Conservation (phyloP, 129 eudicot species). For the Oenanthe sinensis region DNA sequence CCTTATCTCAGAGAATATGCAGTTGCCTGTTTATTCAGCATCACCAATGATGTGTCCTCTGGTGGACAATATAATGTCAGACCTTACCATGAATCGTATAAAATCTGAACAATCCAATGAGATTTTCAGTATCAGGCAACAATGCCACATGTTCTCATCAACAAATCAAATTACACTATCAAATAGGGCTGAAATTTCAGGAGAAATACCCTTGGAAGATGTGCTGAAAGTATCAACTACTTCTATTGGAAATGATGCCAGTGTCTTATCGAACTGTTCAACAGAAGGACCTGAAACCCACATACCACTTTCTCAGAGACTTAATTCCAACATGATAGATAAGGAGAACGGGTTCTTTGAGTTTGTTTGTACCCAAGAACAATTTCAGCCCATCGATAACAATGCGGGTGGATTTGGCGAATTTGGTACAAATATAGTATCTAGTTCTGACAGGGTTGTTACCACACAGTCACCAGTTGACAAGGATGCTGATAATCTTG, state of each 20-base stretch:
- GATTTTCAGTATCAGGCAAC: slow-evolving; percentile 12
- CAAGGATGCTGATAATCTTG: slow-evolving; percentile 4
- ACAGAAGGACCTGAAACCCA: slow-evolving; percentile 19
- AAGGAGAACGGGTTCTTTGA: slow-evolving; percentile 8
- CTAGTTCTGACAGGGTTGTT: slow-evolving; percentile 5
- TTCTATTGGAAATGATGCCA: slow-evolving; percentile 6
- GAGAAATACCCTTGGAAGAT: slow-evolving; percentile 9
- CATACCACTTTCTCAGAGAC: slow-evolving; percentile 16
- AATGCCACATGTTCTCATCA: slow-evolving; percentile 16
- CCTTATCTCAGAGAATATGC: slow-evolving; percentile 17
- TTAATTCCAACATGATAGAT: slow-evolving; percentile 10
- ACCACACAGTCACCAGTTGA: slow-evolving; percentile 11
- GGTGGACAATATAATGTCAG: slow-evolving; percentile 27
- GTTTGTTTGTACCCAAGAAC: slow-evolving; percentile 19
- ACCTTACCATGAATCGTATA: slow-evolving; percentile 6
- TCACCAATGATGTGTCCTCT: slow-evolving; percentile 20
- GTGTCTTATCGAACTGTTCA: slow-evolving; percentile 14
- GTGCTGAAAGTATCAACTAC: not conserved
- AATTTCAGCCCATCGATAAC: slow-evolving; percentile 8
- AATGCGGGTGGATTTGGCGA: slow-evolving; percentile 13
- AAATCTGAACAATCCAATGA: slow-evolving; percentile 26
- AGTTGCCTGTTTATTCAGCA: slow-evolving; percentile 19
- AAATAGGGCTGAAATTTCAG: slow-evolving; percentile 17
- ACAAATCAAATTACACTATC: slow-evolving; percentile 20
- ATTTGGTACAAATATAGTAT: slow-evolving; percentile 5